Evolutionary conservation across 805 yeast genomes (phyloP), one percentile per base, ranked within the genome.

Genomic region (Blastobotrys mokoenaii): DNA sequence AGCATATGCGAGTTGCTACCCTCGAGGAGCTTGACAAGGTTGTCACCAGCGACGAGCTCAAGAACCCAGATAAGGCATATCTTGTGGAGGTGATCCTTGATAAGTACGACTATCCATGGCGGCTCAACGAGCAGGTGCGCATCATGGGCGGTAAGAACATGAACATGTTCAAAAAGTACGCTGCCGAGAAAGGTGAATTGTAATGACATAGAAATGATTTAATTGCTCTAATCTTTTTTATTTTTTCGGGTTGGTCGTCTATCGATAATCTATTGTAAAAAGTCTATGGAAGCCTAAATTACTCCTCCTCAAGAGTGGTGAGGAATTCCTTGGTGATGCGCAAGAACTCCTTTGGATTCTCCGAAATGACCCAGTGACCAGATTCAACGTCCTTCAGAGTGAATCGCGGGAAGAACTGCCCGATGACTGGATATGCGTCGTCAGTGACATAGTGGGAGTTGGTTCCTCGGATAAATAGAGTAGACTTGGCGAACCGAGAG

Each of bases 291-390:
- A n/a, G n/a, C n/a, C n/a, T n/a, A n/a, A n/a, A n/a, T n/a, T n/a
- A n/a, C n/a, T n/a, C n/a, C n/a, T n/a, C n/a, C n/a, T n/a, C n/a
- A n/a, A n/a, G n/a, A n/a, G n/a, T n/a, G n/a, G n/a, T 14, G 35
- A 51, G 18, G 65, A 79, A 89, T 25, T 81, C 82, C 25, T 69
- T 71, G 12, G 84, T 77, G 5, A 67, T 64, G 2, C 71, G 76
- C 18, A 85, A 68, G 51, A 90, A 87, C 57, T 82, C 94, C 6
- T 68, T 55, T 0, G 97, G 96, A 53, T 82, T 82, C 58, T 90
- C 97, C 35, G 86, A 77, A 52, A 86, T 86, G 12, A 89, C 53
- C 96, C 97, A 90, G 63, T 90, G 98, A 1, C 96, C 96, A 0
- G 89, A 77, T 15, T 85, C 81, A 18, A 93, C 68, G 57, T 84